Conservation (phyloP, 1,139 yeast genomes). For the Debaryomyces robertsiae region DNA sequence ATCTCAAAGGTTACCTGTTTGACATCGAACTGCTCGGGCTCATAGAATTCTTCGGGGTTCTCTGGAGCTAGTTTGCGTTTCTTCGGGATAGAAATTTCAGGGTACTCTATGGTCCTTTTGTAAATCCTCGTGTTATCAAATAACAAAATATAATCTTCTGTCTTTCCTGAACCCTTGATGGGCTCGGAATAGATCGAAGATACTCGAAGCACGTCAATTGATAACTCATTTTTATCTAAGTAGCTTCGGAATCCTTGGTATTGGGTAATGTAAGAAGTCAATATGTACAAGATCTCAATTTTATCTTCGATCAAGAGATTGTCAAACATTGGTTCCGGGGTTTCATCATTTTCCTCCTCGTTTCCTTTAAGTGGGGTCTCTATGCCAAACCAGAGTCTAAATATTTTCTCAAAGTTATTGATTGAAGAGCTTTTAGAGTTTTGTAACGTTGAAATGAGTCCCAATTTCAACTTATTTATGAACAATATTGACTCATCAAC, state of each 20-base stretch:
- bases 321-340: constrained; percentile 33
- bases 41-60: constrained; percentile 33
- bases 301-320: constrained; percentile 43
- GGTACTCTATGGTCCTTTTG: constrained; percentile 36
- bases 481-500: constrained; percentile 37
- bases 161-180: constrained; percentile 12
- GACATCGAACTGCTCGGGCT: constrained; percentile 36
- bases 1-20: constrained; percentile 32
- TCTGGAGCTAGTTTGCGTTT: constrained; percentile 38
- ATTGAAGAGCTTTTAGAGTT: constrained; percentile 31
- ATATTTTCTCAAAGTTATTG: constrained; percentile 48
- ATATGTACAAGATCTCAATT: constrained; percentile 46
- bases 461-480: constrained; percentile 42
- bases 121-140: constrained; percentile 51
- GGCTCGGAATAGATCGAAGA: constrained; percentile 23
- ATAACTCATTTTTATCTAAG: constrained; percentile 42
- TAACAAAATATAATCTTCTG: constrained; percentile 42
- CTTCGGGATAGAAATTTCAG: constrained; percentile 42
- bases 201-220: constrained; percentile 35
- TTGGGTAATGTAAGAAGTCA: constrained; percentile 41
- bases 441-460: constrained; percentile 40
- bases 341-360: constrained; percentile 24
- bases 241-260: constrained; percentile 44
- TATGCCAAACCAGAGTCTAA: constrained; percentile 46
- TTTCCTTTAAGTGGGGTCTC: constrained; percentile 41